phyloP scores from a whole-genome alignment of 2,329 filamentous ascomycete genomes.

The Helotiales sp. region DNA sequence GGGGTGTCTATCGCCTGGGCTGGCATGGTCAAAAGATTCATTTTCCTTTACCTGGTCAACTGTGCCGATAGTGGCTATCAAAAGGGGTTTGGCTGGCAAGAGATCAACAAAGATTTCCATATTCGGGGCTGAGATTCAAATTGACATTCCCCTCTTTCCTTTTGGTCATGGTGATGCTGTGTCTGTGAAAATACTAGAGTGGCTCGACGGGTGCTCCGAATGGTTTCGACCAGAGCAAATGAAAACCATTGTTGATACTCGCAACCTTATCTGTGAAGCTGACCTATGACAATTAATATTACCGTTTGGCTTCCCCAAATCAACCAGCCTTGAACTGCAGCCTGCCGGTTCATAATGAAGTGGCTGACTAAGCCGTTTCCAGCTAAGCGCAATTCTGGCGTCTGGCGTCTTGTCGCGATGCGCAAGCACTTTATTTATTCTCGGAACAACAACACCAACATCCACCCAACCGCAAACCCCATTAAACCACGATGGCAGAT shows the following conservation, averaged over 20 bases:
- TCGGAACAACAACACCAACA: slow-evolving; percentile 7
- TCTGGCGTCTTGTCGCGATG: not conserved
- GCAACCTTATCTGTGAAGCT: no score
- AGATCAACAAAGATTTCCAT: slow-evolving; percentile 36
- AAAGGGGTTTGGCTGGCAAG: slow-evolving; percentile 34
- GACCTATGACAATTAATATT: no score
- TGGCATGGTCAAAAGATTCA: slow-evolving; percentile 36
- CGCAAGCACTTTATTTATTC: slow-evolving; percentile 16
- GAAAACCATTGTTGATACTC: not conserved
- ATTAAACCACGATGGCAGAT: slow-evolving; percentile 46
- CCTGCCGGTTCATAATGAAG: no score
- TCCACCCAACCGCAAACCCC: not conserved
- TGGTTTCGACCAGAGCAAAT: not conserved
- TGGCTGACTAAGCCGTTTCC: not conserved
- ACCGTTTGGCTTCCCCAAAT: no score
- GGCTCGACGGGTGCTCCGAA: not conserved
- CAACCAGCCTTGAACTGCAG: no score
- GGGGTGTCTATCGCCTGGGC: slow-evolving; percentile 31
- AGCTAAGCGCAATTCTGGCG: not conserved
- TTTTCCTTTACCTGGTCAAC: slow-evolving; percentile 31
- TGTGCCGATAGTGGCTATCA: slow-evolving; percentile 33
- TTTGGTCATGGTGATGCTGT: not conserved
- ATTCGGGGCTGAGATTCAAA: slow-evolving; percentile 29
- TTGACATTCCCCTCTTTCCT: slow-evolving; percentile 23
- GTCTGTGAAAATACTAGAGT: not conserved